Evolutionary conservation across 2,329 filamentous ascomycete species (phyloP), one percentile per base, ranked within the genome.

Genomic region (Fusarium paranaense): DNA sequence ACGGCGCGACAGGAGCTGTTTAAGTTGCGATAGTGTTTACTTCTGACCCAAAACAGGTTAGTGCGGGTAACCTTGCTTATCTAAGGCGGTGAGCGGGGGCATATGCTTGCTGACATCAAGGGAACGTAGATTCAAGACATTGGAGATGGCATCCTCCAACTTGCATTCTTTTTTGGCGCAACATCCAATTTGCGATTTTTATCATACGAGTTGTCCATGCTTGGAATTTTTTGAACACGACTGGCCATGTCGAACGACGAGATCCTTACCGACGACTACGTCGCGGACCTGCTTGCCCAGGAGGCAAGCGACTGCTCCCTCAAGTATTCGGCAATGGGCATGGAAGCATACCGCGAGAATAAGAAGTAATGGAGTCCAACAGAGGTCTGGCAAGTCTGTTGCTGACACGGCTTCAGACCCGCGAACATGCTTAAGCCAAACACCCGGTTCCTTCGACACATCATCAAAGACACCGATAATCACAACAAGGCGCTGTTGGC

Each of bases 401-500:
- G 66, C 70, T 72, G 73, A 75, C 74, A 62, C 60, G 54, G 62
- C 68, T 62, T 67, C 82, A 95, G 90, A 78, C 90, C 91, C 66
- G 83, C 89, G 54, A 89, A 89, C 75, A 90, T 92, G 72, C 94
- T 94, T 1, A 98, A 96, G 81, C 95, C 96, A 4, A 98, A 99
- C 79, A 98, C 94, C 0, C 90, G 93, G 37, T 98, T 98, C 80
- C 85, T 99, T 47, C 92, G 92, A 67, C 93, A 97, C 78, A 94
- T 98, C 66, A 94, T 99, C 71, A 93, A 92, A 72, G 93, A 97
- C 75, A 97, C 95, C 10, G 93, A 97, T 77, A 93, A 84, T 63
- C 96, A 99, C 83, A 99, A 99, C 87, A 91, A 93, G 27, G 93
- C 94, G 1, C 86, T 98, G 33, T 90, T 95, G 20, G 94, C 93